phyloP scores from a whole-genome alignment of 108 stramenopile genomes.

The Pseudonitzschia delicatissima region DNA sequence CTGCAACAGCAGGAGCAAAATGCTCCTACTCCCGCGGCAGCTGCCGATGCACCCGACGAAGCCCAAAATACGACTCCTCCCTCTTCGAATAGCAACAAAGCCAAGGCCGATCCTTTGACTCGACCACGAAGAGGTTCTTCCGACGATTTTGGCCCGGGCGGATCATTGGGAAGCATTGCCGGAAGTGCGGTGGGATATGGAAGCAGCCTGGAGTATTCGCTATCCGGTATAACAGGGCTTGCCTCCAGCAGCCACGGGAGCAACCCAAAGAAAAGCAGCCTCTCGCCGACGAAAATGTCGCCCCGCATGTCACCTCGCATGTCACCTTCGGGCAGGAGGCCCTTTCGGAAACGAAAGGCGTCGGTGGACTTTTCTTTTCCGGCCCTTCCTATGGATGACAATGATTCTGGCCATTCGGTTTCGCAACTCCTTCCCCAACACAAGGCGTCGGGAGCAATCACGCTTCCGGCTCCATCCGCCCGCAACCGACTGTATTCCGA shows the following conservation, averaged over 20 bases:
- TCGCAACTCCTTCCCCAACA: constrained; percentile 5
- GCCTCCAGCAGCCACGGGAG: neutral
- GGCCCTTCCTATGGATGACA: constrained; percentile 19
- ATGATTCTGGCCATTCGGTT: constrained; percentile 3
- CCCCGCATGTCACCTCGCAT: no score
- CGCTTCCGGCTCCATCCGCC: constrained; percentile 1
- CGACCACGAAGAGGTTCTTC: constrained; percentile 23
- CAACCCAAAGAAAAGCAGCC: neutral
- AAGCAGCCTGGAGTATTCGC: neutral
- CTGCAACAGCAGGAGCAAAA: neutral
- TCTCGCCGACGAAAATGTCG: neutral
- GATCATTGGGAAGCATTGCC: constrained; percentile 28
- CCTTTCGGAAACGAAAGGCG: constrained; percentile 35
- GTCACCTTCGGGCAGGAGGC: constrained; percentile 18
- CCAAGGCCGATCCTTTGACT: neutral
- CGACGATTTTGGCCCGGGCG: constrained; percentile 11
- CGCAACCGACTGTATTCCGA: constrained; percentile 9
- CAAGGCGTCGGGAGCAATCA: neutral
- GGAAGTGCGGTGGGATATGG: constrained; percentile 23
- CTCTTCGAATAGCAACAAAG: constrained; percentile 6
- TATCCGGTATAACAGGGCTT: neutral
- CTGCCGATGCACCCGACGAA: constrained; percentile 1
- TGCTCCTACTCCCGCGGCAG: constrained; percentile 1
- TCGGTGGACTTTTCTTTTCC: constrained; percentile 31
- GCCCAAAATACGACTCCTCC: constrained; percentile 6